Evolutionary conservation across 331 rosid species (phyloP).

Genomic region (Cydonia oblonga): DNA sequence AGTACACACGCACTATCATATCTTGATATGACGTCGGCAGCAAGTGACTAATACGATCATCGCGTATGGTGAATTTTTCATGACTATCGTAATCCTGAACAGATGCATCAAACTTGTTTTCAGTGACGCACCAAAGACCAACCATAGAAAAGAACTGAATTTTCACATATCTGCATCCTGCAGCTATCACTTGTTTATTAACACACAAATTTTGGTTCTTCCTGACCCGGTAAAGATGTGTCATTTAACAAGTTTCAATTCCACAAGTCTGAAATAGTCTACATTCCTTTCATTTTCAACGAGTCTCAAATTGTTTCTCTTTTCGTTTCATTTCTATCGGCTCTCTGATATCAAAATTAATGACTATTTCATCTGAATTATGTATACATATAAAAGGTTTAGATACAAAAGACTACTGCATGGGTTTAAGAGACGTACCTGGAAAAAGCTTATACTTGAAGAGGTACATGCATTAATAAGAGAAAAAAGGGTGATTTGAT

Average conservation of each 20-base stretch:
- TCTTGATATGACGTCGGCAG: conserved; percentile 78
- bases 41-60: conserved; percentile 80
- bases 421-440: conserved; percentile 33
- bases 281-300: no score
- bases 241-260: no score
- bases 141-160: not conserved
- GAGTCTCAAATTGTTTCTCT: not conserved
- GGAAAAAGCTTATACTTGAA: conserved; percentile 75
- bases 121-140: not conserved
- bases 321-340: not conserved
- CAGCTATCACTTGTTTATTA: not conserved
- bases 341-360: no score
- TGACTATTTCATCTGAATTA: no score
- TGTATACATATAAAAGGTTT: not conserved
- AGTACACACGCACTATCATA: conserved; percentile 83
- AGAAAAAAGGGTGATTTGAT: not conserved
- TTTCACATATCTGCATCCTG: not conserved
- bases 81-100: conserved; percentile 76
- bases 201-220: not conserved
- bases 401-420: not conserved
- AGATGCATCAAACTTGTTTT: conserved; percentile 4
- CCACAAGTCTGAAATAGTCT: no score
- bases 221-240: not conserved
- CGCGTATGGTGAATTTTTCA: conserved; percentile 57
- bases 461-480: conserved; percentile 31